Evolutionary conservation across 1,284 basidiomycete species (phyloP).

Genomic region (Mrakiaceae sp.): DNA sequence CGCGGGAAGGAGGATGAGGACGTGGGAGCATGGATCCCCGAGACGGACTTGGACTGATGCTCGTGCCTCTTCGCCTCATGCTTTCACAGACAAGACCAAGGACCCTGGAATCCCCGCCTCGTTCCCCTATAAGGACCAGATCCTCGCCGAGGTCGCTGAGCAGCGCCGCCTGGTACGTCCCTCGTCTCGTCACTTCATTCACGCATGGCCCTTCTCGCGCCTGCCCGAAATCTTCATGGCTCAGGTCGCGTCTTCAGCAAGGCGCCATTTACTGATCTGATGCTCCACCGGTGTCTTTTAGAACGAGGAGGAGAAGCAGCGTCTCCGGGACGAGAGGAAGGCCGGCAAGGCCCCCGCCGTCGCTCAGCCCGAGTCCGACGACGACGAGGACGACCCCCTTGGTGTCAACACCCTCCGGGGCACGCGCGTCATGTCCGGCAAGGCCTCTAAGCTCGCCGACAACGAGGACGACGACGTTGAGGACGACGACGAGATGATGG

Average conservation of each 20-base stretch:
- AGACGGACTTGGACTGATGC: too few species aligned
- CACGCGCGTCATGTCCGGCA: conserved; percentile 20
- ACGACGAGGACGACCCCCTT: conserved; percentile 14
- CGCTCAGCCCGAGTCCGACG: conserved; percentile 5
- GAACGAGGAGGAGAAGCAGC: conserved; percentile 60
- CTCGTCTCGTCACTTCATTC: not conserved
- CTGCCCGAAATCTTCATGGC: too few species aligned
- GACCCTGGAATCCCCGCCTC: conserved; percentile 96
- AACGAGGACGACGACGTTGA: conserved; percentile 25
- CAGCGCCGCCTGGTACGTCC: conserved; percentile 56
- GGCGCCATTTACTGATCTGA: too few species aligned
- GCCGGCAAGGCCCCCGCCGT: not conserved
- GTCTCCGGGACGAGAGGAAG: conserved; percentile 42
- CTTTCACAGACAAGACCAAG: conserved; percentile 53
- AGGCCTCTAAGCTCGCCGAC: conserved; percentile 21
- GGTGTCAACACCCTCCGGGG: conserved; percentile 9
- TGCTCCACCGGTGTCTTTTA: conserved; percentile 22
- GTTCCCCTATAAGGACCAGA: conserved; percentile 94
- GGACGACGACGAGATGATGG: conserved; percentile 26
- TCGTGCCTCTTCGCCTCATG: not conserved
- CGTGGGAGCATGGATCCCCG: too few species aligned
- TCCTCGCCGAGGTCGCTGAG: conserved; percentile 79
- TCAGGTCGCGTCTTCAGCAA: too few species aligned
- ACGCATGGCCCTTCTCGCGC: too few species aligned
- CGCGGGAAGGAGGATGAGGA: not conserved